phyloP scores from a whole-genome alignment of 176 grass and related monocot species.

The Triticum monococcum region DNA sequence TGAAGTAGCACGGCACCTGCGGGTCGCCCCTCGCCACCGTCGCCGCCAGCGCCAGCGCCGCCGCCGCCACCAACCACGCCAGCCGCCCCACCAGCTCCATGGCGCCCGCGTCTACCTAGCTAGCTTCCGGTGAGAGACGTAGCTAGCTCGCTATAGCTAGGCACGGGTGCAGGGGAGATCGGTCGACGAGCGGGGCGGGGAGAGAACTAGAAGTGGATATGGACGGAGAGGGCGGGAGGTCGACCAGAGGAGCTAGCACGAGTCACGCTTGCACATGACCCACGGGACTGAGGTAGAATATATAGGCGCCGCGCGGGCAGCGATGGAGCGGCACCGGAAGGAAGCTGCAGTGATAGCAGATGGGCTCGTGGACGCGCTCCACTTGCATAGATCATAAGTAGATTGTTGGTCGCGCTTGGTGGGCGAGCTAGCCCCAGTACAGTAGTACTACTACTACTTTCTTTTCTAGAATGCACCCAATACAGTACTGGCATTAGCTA shows the following conservation, averaged over 20 bases:
- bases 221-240: no score
- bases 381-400: neutral
- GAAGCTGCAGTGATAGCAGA: neutral
- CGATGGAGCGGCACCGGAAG: neutral
- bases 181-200: no score
- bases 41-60: constrained; percentile 13
- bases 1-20: constrained; percentile 95
- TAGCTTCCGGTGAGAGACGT: neutral
- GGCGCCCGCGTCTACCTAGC: neutral
- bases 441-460: no score
- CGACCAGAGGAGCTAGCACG: neutral
- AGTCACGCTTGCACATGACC: neutral
- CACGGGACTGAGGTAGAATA: neutral
- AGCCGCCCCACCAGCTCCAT: constrained; percentile 41
- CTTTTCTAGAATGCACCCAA: no score
- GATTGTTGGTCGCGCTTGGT: neutral
- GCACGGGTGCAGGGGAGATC: neutral
- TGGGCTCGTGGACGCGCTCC: neutral
- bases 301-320: constrained; percentile 28
- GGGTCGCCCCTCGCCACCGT: constrained; percentile 50
- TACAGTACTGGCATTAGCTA: neutral
- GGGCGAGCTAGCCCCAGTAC: neutral
- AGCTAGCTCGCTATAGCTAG: neutral
- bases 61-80: constrained; percentile 10
- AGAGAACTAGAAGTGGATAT: neutral